Percentiles rank a stretch among this genome's conserved stretches.
Evolutionary conservation across 2,329 filamentous ascomycete genomes (phyloP).

Genomic region (Peltaster fructicola): DNA sequence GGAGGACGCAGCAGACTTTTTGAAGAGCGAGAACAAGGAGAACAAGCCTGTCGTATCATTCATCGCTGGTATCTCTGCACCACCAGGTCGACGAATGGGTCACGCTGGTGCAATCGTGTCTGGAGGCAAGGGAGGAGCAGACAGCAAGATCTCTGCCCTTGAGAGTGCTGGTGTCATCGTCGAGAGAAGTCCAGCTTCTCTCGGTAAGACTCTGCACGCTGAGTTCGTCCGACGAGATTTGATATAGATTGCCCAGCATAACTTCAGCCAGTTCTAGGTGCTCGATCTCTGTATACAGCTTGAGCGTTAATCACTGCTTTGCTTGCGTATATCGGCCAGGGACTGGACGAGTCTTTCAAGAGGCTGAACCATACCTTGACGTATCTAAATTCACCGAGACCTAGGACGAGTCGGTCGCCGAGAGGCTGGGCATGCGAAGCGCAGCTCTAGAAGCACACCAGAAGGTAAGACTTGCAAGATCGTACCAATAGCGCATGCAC

Average conservation of each 20-base stretch:
- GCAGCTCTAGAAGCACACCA: too few species aligned
- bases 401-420: too few species aligned
- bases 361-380: too few species aligned
- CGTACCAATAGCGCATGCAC: too few species aligned
- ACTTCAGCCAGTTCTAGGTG: too few species aligned
- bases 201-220: constrained; percentile 85
- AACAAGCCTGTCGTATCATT: constrained; percentile 97
- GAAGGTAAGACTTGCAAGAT: too few species aligned
- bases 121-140: constrained; percentile 91
- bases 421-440: too few species aligned
- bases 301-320: too few species aligned
- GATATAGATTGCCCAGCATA: constrained; percentile 54
- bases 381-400: too few species aligned
- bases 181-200: constrained; percentile 76
- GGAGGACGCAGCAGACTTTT: constrained; percentile 94
- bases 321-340: too few species aligned
- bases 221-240: constrained; percentile 95
- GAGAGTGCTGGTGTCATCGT: constrained; percentile 89
- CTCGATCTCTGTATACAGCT: too few species aligned
- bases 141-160: constrained; percentile 93
- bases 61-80: constrained; percentile 95
- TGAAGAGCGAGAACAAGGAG: constrained; percentile 76
- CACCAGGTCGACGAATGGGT: constrained; percentile 91
- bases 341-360: too few species aligned
- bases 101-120: constrained; percentile 97